phyloP scores from a whole-genome alignment of 768 basidiomycete species.

The Tylopilus sp. region DNA sequence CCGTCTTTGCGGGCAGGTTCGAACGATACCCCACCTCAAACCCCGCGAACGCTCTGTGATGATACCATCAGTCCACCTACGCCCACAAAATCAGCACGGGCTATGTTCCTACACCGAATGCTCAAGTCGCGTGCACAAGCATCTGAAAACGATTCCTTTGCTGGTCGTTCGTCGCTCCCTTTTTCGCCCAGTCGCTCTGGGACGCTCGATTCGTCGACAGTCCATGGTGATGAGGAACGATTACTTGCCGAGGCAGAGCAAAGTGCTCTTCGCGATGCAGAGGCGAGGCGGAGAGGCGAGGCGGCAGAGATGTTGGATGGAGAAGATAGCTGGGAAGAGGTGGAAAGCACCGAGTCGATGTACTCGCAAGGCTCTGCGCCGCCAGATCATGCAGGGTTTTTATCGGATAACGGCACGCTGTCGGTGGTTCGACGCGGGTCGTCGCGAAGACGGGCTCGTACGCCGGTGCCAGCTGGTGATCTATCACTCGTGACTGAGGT shows the following conservation, averaged over 20 bases:
- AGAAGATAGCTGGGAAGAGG: conserved; percentile 1
- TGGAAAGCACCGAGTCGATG: conserved; percentile 8
- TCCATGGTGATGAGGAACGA: conserved; percentile 5
- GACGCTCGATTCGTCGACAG: conserved; percentile 6
- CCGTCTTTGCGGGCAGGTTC: background rate
- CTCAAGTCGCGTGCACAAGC: conserved; percentile 21
- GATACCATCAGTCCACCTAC: background rate
- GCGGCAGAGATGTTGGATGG: background rate
- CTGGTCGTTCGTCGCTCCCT: conserved; percentile 3
- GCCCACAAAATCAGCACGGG: background rate
- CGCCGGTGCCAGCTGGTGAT: background rate
- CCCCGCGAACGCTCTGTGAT: background rate
- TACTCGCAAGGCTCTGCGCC: conserved; percentile 28
- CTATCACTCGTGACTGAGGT: conserved; percentile 22
- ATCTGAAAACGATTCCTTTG: conserved; percentile 4
- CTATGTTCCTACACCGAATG: conserved; percentile 18
- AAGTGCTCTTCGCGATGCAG: conserved; percentile 13
- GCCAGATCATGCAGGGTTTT: conserved; percentile 8
- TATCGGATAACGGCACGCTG: background rate
- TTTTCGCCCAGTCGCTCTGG: conserved; percentile 1
- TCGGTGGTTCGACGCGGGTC: conserved; percentile 8
- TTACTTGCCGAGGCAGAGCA: conserved; percentile 17
- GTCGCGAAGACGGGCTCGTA: conserved; percentile 5
- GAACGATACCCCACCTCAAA: background rate
- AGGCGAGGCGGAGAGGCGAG: background rate